A percentile compares a stretch with the other conserved stretches of the same genome.
phyloP scores from a whole-genome alignment of 2,329 filamentous ascomycete species.

The Sarocladium oryzae region DNA sequence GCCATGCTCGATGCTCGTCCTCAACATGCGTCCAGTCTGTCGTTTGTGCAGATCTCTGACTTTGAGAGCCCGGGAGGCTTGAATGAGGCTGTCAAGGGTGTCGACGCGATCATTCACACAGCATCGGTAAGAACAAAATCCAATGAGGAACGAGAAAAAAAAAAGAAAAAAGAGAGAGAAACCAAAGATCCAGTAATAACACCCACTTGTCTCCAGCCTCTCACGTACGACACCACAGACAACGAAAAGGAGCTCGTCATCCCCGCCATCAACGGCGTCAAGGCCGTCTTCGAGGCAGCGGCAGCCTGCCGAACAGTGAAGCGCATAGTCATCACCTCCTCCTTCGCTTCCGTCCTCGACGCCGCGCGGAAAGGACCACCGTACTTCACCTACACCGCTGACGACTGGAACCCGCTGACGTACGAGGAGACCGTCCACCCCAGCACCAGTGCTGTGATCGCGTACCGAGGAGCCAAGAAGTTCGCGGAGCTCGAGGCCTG shows the following conservation, averaged over 20 bases:
- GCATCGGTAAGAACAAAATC: constrained; percentile 29
- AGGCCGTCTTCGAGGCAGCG: constrained; percentile 31
- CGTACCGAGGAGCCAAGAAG: constrained; percentile 28
- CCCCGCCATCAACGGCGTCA: constrained; percentile 40
- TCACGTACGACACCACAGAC: constrained; percentile 34
- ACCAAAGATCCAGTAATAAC: too few relatives aligned
- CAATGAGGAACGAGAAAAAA: too few relatives aligned
- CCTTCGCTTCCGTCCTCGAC: constrained; percentile 60
- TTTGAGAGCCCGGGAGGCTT: constrained; percentile 32
- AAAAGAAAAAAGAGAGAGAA: too few relatives aligned
- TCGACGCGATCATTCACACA: constrained; percentile 37
- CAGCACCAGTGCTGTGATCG: constrained; percentile 30
- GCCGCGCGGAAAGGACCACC: constrained; percentile 37
- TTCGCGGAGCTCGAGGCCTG: constrained; percentile 28
- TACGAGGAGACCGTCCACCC: constrained; percentile 38
- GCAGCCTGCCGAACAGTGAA: constrained; percentile 17
- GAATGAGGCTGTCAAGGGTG: constrained; percentile 29
- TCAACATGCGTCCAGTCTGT: constrained; percentile 27
- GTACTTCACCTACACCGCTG: constrained; percentile 44
- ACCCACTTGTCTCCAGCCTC: constrained; percentile 24
- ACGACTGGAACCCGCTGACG: constrained; percentile 53
- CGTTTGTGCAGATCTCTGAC: constrained; percentile 36
- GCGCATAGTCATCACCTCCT: constrained; percentile 53
- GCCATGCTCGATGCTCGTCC: constrained; percentile 30
- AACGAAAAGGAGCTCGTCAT: constrained; percentile 38